These are phyloP conservation scores for Hansenula lynferdii DNA, from an alignment of 1,139 yeast genomes.

Conservation along the genomic window DNA sequence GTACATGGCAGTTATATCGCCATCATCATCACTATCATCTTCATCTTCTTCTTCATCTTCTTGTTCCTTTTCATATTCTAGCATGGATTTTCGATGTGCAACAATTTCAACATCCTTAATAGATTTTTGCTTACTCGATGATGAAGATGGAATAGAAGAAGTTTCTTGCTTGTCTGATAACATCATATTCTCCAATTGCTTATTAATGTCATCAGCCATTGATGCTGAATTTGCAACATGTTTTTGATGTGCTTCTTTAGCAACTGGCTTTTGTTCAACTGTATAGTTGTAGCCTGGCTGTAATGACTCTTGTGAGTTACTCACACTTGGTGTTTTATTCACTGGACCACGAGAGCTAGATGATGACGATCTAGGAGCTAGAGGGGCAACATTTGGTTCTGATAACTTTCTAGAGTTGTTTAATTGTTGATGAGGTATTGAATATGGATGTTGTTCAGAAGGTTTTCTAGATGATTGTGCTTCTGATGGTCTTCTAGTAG, in stretches of 20 bases:
- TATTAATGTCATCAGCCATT: neutral
- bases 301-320: neutral
- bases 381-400: neutral
- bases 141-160: neutral
- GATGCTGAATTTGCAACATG: neutral
- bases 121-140: constrained; percentile 3
- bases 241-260: neutral
- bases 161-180: neutral
- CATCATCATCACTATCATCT: constrained; percentile 9
- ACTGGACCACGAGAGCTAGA: neutral
- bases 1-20: constrained; percentile 18
- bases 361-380: neutral
- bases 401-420: neutral
- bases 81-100: constrained; percentile 14
- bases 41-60: constrained; percentile 10
- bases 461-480: neutral
- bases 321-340: neutral
- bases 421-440: too few species aligned
- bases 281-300: neutral
- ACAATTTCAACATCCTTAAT: constrained; percentile 15
- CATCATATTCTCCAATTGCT: constrained; percentile 1
- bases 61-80: constrained; percentile 15
- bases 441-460: neutral
- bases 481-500: neutral
- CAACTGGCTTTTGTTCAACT: too few species aligned